Conservation (phyloP, 2,329 filamentous ascomycete genomes). For the Ophiostoma himal-ulmi region DNA sequence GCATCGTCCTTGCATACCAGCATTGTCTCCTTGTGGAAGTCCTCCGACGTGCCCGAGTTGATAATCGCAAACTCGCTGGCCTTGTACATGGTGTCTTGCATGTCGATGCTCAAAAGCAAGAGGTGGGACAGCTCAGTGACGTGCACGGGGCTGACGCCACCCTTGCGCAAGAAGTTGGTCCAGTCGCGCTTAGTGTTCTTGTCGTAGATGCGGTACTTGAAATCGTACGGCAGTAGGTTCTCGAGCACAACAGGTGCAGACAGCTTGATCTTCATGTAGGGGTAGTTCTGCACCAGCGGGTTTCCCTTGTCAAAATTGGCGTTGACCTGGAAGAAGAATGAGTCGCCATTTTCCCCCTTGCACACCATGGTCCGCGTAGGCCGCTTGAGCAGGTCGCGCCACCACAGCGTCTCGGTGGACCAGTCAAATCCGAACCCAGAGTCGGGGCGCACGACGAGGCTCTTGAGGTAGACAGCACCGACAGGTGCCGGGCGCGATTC, state of each 20-base stretch:
- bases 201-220: conserved; percentile 98
- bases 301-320: conserved; percentile 78
- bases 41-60: conserved; percentile 80
- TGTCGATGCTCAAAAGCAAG: conserved; percentile 84
- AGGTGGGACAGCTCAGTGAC: conserved; percentile 94
- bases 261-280: conserved; percentile 88
- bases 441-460: conserved; percentile 79
- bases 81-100: conserved; percentile 94
- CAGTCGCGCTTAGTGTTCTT: conserved; percentile 98
- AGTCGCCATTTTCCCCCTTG: conserved; percentile 76
- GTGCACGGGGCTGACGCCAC: conserved; percentile 93
- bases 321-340: conserved; percentile 96
- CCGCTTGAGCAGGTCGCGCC: conserved; percentile 80
- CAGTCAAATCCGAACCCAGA: conserved; percentile 95
- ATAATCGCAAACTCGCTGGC: conserved; percentile 96
- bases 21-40: conserved; percentile 77
- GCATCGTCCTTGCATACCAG: conserved; percentile 80
- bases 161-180: conserved; percentile 96
- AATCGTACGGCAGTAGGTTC: conserved; percentile 92
- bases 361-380: conserved; percentile 86
- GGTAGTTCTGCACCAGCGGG: conserved; percentile 75
- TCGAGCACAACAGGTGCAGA: conserved; percentile 91
- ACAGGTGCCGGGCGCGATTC: conserved; percentile 86
- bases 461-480: conserved; percentile 85
- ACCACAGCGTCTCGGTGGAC: conserved; percentile 85